Evolutionary conservation across 371 early-diverging fungal genomes (phyloP).

Genomic region (Amoeboaphelidium occidentale): DNA sequence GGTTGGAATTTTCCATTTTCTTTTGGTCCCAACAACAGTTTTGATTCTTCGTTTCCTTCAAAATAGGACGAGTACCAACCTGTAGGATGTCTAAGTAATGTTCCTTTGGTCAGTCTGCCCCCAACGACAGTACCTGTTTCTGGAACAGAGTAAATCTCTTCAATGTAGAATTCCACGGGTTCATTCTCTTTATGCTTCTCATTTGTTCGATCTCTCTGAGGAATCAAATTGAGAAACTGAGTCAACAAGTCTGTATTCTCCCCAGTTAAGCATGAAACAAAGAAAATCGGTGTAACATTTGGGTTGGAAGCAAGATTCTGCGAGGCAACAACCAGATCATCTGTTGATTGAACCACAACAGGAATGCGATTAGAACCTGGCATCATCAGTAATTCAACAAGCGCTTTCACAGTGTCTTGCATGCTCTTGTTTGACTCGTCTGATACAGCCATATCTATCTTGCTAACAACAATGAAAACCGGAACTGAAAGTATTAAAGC

Average conservation of each 20-base stretch:
- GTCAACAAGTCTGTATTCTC: slow-evolving; percentile 17
- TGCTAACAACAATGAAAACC: slow-evolving; percentile 68
- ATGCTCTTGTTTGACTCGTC: slow-evolving; percentile 8
- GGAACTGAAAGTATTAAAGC: slow-evolving; percentile 62
- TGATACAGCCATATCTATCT: slow-evolving; percentile 32
- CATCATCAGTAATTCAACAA: slow-evolving; percentile 14
- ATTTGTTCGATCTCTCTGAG: slow-evolving; percentile 7
- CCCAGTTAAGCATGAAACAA: slow-evolving; percentile 21
- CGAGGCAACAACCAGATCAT: slow-evolving; percentile 12
- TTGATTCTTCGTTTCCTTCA: not conserved
- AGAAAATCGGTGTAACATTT: slow-evolving; percentile 15
- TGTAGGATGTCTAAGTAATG: not conserved
- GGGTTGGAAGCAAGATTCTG: slow-evolving; percentile 8
- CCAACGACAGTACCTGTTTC: slow-evolving; percentile 16
- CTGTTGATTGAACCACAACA: slow-evolving; percentile 14
- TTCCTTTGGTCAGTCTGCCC: slow-evolving; percentile 14
- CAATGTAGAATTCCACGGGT: slow-evolving; percentile 14
- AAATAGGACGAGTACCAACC: not conserved
- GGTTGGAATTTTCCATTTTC: slow-evolving; percentile 8
- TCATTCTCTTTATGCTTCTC: not conserved
- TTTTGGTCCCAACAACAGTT: slow-evolving; percentile 19
- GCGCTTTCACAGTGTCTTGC: slow-evolving; percentile 13
- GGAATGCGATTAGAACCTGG: slow-evolving; percentile 17
- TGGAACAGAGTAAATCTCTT: slow-evolving; percentile 19
- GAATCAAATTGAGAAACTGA: slow-evolving; percentile 18